phyloP scores from a whole-genome alignment of 768 basidiomycete genomes.

The Rhodosporidiobolus odoratus region DNA sequence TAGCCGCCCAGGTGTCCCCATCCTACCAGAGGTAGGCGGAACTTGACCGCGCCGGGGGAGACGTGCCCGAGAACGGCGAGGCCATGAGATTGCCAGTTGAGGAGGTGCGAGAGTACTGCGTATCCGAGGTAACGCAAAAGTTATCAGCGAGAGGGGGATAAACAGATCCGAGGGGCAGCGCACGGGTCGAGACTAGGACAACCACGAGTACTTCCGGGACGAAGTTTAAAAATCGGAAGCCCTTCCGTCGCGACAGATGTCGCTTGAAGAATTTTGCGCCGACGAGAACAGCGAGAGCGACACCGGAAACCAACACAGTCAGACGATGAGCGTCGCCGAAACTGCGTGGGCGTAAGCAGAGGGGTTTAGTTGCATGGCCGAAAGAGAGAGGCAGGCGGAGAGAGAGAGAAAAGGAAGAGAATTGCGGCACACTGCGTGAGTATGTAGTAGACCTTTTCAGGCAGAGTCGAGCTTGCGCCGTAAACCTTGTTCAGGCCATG shows the following conservation, averaged over 20 bases:
- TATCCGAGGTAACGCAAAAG: not conserved
- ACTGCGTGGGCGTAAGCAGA: constrained; percentile 37
- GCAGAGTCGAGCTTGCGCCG: constrained; percentile 55
- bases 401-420: no score
- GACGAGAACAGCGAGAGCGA: constrained; percentile 63
- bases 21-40: constrained; percentile 59
- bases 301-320: constrained; percentile 71
- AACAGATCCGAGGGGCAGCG: constrained; percentile 41
- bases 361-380: no score
- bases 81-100: constrained; percentile 51
- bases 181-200: constrained; percentile 76
- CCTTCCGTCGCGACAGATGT: constrained; percentile 51
- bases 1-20: constrained; percentile 6
- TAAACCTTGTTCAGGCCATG: not conserved
- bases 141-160: not conserved
- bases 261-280: constrained; percentile 52
- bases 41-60: constrained; percentile 57
- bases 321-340: constrained; percentile 53
- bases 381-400: not conserved
- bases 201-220: constrained; percentile 86
- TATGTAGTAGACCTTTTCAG: constrained; percentile 74
- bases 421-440: constrained; percentile 48
- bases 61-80: constrained; percentile 80
- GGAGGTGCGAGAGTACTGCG: constrained; percentile 26
- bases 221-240: constrained; percentile 63